Base-by-base conservation (phyloP, 2,329 filamentous ascomycete genomes). In the Fusarium sp. region DNA sequence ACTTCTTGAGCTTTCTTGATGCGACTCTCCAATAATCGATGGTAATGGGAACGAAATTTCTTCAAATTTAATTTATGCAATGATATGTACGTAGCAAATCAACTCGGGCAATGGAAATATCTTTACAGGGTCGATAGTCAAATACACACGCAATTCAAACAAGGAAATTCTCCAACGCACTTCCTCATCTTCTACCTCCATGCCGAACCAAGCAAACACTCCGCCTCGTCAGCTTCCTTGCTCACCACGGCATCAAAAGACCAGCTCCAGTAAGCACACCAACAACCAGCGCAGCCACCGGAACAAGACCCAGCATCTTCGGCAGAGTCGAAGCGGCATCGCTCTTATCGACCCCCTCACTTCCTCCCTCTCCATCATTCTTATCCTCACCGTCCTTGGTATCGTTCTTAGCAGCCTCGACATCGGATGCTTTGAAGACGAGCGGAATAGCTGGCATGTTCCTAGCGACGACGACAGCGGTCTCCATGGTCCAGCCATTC, bases 221-320 rank as follows among this genome's bases (percentile, higher is more conserved):
- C 30, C 30, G 30, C 14, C 30, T 15, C 14, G 44, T 7, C 24
- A 15, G 6, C 7, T 15, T 4, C 3, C 4, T 32, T 11, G 9
- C 24, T 68, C 24, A 70, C 61, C 69, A 72, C 15, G 61, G 36
- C 23, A 60, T 50, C 23, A 73, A 17, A 2, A 68, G 23, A 4
- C 70, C 60, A 14, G 58, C 49, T 8, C 66, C 68, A 10, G 51
- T 50, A 15, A 71, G 23, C n/a, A 70, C 9, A 2, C 60, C 52
- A n/a, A 44, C 46, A 0, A 57, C 11, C 9, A 69, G 28, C 1
- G 52, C 51, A 4, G 55, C 9, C 4, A 55, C 21, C 3, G 59
- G 45, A 2, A 17, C 20, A 38, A 62, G 1, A 6, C 55, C 28
- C 12, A 28, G 34, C 1, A 38, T 17, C 12, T 8, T 28, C 4